Percentiles rank a stretch among this genome's conserved stretches.
Evolutionary conservation across 2,329 filamentous ascomycete species (phyloP).

Genomic region (Endothia cerciana): DNA sequence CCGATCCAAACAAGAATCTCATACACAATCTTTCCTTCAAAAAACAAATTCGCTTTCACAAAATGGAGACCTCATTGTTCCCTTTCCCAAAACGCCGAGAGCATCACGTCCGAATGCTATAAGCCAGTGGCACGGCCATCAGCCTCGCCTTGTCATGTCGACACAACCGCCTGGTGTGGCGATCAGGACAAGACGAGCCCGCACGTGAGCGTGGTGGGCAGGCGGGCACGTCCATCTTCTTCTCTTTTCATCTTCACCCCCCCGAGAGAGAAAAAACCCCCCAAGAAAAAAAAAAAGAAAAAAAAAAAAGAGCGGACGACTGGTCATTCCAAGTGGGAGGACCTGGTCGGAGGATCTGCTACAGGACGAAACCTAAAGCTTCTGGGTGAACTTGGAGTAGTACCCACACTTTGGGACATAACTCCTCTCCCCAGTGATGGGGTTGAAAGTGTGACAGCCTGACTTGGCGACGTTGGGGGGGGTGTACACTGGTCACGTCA

Average conservation of each 20-base stretch:
- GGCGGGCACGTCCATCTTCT: background rate
- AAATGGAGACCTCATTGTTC: background rate
- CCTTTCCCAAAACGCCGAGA: conserved; percentile 7
- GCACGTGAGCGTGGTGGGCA: conserved; percentile 1
- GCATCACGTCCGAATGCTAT: background rate
- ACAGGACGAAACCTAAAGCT: conserved; percentile 41
- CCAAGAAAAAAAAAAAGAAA: background rate
- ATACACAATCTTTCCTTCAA: background rate
- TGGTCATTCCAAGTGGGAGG: conserved; percentile 22
- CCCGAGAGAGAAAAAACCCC: background rate
- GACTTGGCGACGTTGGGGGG: conserved; percentile 85
- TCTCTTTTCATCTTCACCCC: background rate
- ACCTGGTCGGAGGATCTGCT: background rate
- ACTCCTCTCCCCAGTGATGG: conserved; percentile 72
- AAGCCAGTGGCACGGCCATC: background rate
- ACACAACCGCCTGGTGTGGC: too few species aligned
- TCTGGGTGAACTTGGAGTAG: conserved; percentile 66
- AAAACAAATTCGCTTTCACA: background rate
- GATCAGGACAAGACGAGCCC: background rate
- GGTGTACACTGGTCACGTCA: conserved; percentile 65
- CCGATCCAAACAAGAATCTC: background rate
- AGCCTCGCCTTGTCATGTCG: background rate
- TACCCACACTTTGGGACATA: conserved; percentile 74
- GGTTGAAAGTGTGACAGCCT: conserved; percentile 82
- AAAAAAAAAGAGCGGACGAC: background rate